Conservation (phyloP, 1,284 basidiomycete genomes). For the Puccinia hordei region DNA sequence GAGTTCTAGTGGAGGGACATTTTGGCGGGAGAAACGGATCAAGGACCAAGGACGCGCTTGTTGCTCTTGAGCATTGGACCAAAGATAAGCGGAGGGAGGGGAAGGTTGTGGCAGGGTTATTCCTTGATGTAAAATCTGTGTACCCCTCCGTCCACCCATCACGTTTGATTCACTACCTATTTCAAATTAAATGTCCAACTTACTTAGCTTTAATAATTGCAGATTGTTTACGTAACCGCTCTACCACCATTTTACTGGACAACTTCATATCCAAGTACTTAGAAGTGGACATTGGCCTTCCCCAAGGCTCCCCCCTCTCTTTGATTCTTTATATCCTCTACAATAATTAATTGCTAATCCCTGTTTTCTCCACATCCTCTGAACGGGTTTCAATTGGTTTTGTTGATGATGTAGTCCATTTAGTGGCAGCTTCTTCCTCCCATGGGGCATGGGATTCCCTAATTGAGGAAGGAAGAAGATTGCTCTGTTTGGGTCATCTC, state of each 20-base stretch:
- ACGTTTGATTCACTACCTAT: too few species aligned
- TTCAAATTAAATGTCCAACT: too few species aligned
- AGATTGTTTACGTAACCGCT: too few species aligned
- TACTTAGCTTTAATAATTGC: not conserved
- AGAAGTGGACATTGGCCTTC: not conserved
- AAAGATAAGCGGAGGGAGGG: constrained; percentile 11
- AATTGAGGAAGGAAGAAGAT: too few species aligned
- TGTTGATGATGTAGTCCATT: too few species aligned
- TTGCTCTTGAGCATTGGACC: not conserved
- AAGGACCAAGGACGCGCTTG: not conserved
- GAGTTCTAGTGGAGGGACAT: not conserved
- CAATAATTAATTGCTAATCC: not conserved
- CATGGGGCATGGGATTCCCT: too few species aligned
- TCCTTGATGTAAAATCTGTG: constrained; percentile 2
- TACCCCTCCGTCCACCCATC: too few species aligned
- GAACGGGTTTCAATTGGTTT: too few species aligned
- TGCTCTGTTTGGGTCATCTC: too few species aligned
- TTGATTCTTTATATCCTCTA: not conserved
- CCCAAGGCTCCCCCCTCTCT: constrained; percentile 31
- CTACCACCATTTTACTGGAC: too few species aligned
- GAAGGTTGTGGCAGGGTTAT: not conserved
- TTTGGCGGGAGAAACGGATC: not conserved
- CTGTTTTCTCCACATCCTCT: too few species aligned
- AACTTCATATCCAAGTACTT: not conserved
- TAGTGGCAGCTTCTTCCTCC: too few species aligned